phyloP scores from a whole-genome alignment of 352 stramenopile species.

The Globisporangium paddicum region DNA sequence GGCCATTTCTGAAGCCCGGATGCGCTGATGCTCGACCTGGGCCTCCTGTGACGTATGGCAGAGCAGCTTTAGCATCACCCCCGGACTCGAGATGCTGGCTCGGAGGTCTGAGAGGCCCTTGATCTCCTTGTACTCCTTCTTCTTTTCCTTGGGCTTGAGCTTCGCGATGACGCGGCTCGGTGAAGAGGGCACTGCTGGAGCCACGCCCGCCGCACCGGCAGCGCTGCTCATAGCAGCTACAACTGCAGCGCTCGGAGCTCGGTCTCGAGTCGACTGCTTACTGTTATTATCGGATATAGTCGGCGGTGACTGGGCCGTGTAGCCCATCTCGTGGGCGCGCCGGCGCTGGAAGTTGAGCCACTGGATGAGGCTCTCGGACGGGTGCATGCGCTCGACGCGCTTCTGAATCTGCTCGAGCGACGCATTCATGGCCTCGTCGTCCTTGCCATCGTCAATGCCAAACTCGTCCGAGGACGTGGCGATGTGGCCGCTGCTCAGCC shows the following conservation, averaged over 20 bases:
- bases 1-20: conserved; percentile 33
- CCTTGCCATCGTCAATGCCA: conserved; percentile 33
- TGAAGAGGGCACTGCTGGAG: neutral
- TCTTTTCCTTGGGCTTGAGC: conserved; percentile 52
- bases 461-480: conserved; percentile 41
- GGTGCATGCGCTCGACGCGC: conserved; percentile 35
- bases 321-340: conserved; percentile 30
- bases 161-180: conserved; percentile 8
- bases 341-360: conserved; percentile 69
- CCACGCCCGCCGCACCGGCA: neutral
- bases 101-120: conserved; percentile 61
- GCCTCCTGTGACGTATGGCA: conserved; percentile 54
- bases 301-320: conserved; percentile 3
- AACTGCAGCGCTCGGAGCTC: neutral
- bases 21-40: conserved; percentile 42
- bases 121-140: conserved; percentile 58
- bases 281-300: neutral
- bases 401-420: conserved; percentile 27
- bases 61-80: conserved; percentile 69
- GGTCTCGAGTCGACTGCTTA: neutral
- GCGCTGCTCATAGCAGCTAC: neutral
- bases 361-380: conserved; percentile 57
- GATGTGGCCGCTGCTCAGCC: conserved; percentile 48
- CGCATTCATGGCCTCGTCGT: conserved; percentile 28
- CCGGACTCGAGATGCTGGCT: conserved; percentile 44